phyloP scores from a whole-genome alignment of 2,329 filamentous ascomycete species.

The Tolypocladium amazonense region DNA sequence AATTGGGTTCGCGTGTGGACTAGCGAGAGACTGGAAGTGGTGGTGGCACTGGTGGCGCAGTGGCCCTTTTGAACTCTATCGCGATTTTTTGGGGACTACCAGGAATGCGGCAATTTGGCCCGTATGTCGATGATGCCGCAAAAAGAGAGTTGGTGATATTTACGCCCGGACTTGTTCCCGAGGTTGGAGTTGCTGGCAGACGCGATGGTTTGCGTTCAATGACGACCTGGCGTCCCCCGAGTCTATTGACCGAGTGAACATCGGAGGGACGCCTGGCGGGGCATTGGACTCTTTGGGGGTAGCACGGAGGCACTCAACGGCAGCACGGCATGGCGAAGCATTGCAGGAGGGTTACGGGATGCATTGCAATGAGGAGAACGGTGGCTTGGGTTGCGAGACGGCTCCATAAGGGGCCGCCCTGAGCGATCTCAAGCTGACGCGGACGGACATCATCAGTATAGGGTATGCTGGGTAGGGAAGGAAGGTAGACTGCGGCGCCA shows the following conservation, averaged over 20 bases:
- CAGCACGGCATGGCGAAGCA: background rate
- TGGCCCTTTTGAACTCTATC: background rate
- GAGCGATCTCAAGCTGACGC: background rate
- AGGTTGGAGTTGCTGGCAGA: background rate
- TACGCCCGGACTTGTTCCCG: background rate
- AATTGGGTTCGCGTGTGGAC: background rate
- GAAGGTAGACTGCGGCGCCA: too few relatives aligned
- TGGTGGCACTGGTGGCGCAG: background rate
- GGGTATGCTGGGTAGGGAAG: too few relatives aligned
- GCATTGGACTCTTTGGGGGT: background rate
- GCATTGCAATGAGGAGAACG: background rate
- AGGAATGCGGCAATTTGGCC: background rate
- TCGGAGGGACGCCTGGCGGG: background rate
- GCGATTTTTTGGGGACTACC: background rate
- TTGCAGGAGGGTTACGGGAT: background rate
- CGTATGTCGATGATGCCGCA: background rate
- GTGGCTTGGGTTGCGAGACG: background rate
- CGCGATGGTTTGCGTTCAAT: background rate
- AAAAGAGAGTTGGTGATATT: background rate
- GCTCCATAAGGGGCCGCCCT: background rate
- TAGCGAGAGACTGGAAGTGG: background rate
- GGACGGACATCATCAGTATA: background rate
- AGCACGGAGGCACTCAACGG: background rate
- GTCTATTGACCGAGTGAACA: background rate
- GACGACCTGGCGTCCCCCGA: background rate